Conservation (phyloP, 1,139 yeast species). For the Magnusiomyces tetraspermus region DNA sequence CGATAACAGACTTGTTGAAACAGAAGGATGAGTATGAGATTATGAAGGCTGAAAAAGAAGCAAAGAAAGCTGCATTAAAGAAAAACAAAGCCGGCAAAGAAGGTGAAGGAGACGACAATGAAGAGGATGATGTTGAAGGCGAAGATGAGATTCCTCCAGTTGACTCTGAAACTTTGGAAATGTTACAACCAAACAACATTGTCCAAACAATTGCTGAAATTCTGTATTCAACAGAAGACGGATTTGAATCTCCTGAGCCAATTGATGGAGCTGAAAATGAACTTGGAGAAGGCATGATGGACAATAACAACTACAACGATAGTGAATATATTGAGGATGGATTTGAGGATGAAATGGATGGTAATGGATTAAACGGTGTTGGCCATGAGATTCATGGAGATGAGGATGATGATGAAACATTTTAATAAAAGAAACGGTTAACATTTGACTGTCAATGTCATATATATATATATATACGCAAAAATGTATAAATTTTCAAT, state of each 20-base stretch:
- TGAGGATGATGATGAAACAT: background rate
- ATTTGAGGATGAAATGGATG: background rate
- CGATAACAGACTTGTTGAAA: constrained; percentile 45
- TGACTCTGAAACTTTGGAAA: constrained; percentile 17
- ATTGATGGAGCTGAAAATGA: constrained; percentile 2
- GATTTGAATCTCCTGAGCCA: constrained; percentile 37
- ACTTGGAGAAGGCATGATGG: constrained; percentile 4
- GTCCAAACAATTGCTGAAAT: constrained; percentile 61
- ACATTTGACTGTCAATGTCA: background rate
- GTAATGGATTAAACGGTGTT: background rate
- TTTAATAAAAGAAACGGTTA: background rate
- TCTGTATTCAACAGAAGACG: constrained; percentile 73
- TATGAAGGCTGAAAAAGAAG: background rate
- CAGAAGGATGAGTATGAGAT: constrained; percentile 23
- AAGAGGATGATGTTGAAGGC: no score
- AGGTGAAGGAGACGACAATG: constrained; percentile 14
- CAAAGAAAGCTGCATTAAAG: constrained; percentile 15
- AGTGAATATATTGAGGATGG: background rate
- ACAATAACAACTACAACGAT: constrained; percentile 11
- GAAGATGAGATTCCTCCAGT: constrained; percentile 8
- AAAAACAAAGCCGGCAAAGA: constrained; percentile 26
- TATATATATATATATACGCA: background rate
- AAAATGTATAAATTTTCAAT: no score
- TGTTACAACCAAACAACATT: constrained; percentile 32
- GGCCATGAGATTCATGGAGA: no score